Base-by-base conservation (phyloP, 1,139 yeast genomes). In the Hansenula lynferdii region DNA sequence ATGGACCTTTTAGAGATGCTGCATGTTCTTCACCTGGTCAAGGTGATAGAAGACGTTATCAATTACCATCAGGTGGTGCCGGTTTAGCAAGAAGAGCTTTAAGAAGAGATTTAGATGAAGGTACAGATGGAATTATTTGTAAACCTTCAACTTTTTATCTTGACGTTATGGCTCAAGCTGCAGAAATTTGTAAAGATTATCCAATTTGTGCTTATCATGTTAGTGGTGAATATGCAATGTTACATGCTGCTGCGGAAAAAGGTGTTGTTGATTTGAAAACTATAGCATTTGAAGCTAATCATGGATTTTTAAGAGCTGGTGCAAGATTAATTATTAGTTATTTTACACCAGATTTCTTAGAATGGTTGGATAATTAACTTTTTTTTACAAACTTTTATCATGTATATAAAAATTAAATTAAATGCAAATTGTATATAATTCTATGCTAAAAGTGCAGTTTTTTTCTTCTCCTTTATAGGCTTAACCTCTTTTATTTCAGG, bases 1-100 rank as follows among this genome's bases (percentile, higher is more conserved):
- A 94, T 58, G 99, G 99, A 0, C 99, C 99, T 4, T 92, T 92
- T 69, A 73, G 99, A 60, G 98, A 92, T 51, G 97, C 97, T 26
- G 98, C 97, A 6, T 95, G 95, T 27, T 83, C 95, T 38, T 72
- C 81, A 6, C 98, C 98, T 11, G 75, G 87, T 22, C 75, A 77
- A 42, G 99, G 99, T 37, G 97, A 92, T 62, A 77, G 99, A 59
- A 85, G 81, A 61, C 77, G 87, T 43, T 94, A 92, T 63, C 99
- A 92, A 64, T 72, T 92, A 45, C 99, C 99, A 11, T 77, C 92
- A 2, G 94, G 89, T 17, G 97, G 95, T 28, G 75, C 86, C 32
- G 98, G 98, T 0, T 73, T 92, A 43, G 98, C 98, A 14, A 83
- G 95, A 54, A 71, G 99, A 48, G 98, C 98, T 1, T 68, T 92